A percentile compares a stretch with the other conserved stretches of the same genome.
Evolutionary conservation across 805 yeast genomes (phyloP).

Genomic region (Metschnikowia rubicola): DNA sequence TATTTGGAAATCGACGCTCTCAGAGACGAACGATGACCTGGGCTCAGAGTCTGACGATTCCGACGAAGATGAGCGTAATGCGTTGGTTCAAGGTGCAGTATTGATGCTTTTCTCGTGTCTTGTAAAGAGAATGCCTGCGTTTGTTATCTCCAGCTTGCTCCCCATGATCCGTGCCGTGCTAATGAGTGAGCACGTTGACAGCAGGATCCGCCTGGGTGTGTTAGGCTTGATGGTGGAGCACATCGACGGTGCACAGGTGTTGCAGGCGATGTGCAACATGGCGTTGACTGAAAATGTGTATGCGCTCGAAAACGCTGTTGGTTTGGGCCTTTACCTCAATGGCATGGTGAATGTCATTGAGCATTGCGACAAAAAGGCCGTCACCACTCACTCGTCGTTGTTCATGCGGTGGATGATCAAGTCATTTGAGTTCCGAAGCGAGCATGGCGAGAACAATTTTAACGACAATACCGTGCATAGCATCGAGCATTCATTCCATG

Average conservation of each 20-base stretch:
- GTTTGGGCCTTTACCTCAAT: slow-evolving; percentile 67
- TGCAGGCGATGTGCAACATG: slow-evolving; percentile 56
- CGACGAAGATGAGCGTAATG: slow-evolving; percentile 26
- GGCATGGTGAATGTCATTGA: slow-evolving; percentile 65
- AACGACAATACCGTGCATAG: slow-evolving; percentile 74
- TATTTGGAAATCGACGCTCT: slow-evolving; percentile 46
- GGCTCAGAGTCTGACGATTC: slow-evolving; percentile 17
- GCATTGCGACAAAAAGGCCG: slow-evolving; percentile 66
- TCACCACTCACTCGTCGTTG: slow-evolving; percentile 62
- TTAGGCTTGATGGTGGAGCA: slow-evolving; percentile 60
- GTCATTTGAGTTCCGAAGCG: slow-evolving; percentile 68
- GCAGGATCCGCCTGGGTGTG: slow-evolving; percentile 57
- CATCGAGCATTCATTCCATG: slow-evolving; percentile 72
- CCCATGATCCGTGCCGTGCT: slow-evolving; percentile 60
- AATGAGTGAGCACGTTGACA: slow-evolving; percentile 55
- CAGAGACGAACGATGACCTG: neutral
- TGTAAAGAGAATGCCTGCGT: slow-evolving; percentile 81
- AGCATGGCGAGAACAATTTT: slow-evolving; percentile 41
- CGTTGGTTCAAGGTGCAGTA: slow-evolving; percentile 63
- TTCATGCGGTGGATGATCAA: slow-evolving; percentile 67
- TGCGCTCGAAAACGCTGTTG: slow-evolving; percentile 29
- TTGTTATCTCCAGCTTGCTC: slow-evolving; percentile 65
- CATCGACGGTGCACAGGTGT: slow-evolving; percentile 60
- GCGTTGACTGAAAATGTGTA: slow-evolving; percentile 50
- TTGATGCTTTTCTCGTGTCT: slow-evolving; percentile 70